phyloP scores from a whole-genome alignment of 257 asterid genomes.

The Coffea canephora region DNA sequence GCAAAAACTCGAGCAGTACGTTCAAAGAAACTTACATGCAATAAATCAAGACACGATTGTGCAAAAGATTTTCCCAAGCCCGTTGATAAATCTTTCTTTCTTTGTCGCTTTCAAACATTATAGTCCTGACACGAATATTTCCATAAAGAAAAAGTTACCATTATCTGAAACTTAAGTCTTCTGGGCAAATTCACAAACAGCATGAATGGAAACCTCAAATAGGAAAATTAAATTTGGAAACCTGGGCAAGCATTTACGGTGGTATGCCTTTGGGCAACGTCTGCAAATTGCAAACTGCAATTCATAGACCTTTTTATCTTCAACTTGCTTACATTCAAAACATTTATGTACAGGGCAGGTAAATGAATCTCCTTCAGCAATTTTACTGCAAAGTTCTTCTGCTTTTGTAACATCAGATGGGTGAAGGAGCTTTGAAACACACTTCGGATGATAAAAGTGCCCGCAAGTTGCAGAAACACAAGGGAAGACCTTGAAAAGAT shows the following conservation, averaged over 20 bases:
- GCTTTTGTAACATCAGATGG: slow-evolving; percentile 43
- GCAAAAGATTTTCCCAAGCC: slow-evolving; percentile 68
- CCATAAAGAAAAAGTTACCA: background rate
- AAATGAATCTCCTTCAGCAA: slow-evolving; percentile 62
- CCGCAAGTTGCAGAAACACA: slow-evolving; percentile 80
- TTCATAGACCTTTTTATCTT: slow-evolving; percentile 44
- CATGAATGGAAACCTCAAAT: slow-evolving; percentile 14
- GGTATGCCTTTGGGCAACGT: slow-evolving; percentile 76
- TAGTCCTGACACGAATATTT: slow-evolving; percentile 34
- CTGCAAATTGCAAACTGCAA: slow-evolving; percentile 71
- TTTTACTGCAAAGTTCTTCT: slow-evolving; percentile 37
- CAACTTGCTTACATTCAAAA: slow-evolving; percentile 49
- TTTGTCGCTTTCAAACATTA: slow-evolving; percentile 36
- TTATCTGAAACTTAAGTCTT: background rate
- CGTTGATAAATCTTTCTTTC: slow-evolving; percentile 38
- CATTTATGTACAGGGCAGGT: slow-evolving; percentile 75
- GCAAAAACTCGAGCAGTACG: background rate
- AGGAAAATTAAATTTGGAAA: slow-evolving; percentile 22
- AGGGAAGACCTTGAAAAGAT: slow-evolving; percentile 56
- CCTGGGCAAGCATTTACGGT: slow-evolving; percentile 78
- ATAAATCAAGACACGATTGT: slow-evolving; percentile 57
- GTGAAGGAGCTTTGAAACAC: slow-evolving; percentile 47
- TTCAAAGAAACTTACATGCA: slow-evolving; percentile 47
- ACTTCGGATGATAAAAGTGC: slow-evolving; percentile 68
- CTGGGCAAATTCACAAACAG: background rate